Evolutionary conservation across 2,329 filamentous ascomycete species (phyloP).

Genomic region (Botrytis aclada): DNA sequence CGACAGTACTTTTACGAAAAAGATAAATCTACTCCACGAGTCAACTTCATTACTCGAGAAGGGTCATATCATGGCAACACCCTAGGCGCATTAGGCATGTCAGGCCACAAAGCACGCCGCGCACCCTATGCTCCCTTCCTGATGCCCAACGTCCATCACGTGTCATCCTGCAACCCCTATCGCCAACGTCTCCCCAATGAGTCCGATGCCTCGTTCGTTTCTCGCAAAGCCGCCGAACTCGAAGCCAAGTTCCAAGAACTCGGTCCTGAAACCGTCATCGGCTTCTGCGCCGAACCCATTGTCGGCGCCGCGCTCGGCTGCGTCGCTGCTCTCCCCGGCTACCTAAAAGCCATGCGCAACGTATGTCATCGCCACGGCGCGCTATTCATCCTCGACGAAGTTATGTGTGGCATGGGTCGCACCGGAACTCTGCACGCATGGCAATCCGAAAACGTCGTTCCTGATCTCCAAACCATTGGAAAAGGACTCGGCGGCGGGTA

Average conservation of each 20-base stretch:
- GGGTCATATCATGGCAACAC: slow-evolving; percentile 71
- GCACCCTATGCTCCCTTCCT: slow-evolving; percentile 57
- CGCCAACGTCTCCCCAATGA: slow-evolving; percentile 51
- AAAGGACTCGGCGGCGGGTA: slow-evolving; percentile 67
- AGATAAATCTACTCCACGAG: slow-evolving; percentile 44
- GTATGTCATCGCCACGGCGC: slow-evolving; percentile 70
- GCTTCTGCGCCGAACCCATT: slow-evolving; percentile 62
- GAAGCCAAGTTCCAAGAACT: slow-evolving; percentile 59
- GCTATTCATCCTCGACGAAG: slow-evolving; percentile 74
- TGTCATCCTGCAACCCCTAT: slow-evolving; percentile 64
- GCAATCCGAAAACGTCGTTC: slow-evolving; percentile 51
- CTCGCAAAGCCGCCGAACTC: slow-evolving; percentile 57
- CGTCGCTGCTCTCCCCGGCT: slow-evolving; percentile 62
- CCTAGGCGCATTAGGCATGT: slow-evolving; percentile 57
- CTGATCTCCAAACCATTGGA: slow-evolving; percentile 64
- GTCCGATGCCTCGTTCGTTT: slow-evolving; percentile 53
- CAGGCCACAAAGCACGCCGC: slow-evolving; percentile 58
- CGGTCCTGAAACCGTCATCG: slow-evolving; percentile 61
- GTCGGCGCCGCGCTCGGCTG: slow-evolving; percentile 69
- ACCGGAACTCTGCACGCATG: slow-evolving; percentile 54
- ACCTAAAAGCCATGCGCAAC: slow-evolving; percentile 63
- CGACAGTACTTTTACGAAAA: slow-evolving; percentile 64
- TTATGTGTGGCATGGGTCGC: slow-evolving; percentile 59
- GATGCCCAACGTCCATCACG: slow-evolving; percentile 50
- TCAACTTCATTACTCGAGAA: slow-evolving; percentile 61